Base-by-base conservation (phyloP, 257 asterid species). In the Solanum rostratum region DNA sequence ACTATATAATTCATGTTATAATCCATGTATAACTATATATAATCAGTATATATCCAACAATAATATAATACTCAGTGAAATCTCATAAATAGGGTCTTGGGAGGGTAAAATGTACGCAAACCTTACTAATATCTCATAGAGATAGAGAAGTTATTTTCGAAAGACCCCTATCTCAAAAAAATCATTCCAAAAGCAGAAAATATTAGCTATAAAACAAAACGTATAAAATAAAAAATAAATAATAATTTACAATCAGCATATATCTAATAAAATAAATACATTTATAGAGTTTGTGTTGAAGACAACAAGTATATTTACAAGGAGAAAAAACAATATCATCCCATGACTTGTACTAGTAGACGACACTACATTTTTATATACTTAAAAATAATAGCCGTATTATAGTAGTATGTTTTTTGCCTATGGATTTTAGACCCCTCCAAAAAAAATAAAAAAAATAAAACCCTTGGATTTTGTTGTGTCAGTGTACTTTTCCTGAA, bases 401-500 rank as follows among this genome's bases (percentile, higher is more conserved):
- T 76, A 27, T 83, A 62, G 24, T 84, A 55, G 10, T 68, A 39
- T 69, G 52, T 69, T 39, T 54, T 30, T 50, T 54, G 74, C 52
- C 80, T n/a, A 60, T n/a, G 9, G 19, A 81, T 20, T 52, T 68
- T 79, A 18, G 84, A 14, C 80, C 20, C 59, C 15, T 14, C 10
- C 45, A 73, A 68, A 71, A 12, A 33, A 63, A 2, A 66, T 16
- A 18, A 7, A 7, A 33, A 57, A 33, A 65, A 33, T 39, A 80
- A 86, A 86, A 86, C 70, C 53, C 62, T 80, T 81, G 82, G 68
- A 57, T 82, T 84, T 86, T 79, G 85, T 80, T 55, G 46, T 83
- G 78, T 80, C 78, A 82, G 59, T 50, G 82, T 29, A 50, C 82
- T 84, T 46, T 59, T 80, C 84, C 18, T 83, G 63, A 79, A 53